These are phyloP conservation scores for Capillidium heterosporum DNA, from an alignment of 371 early-diverging fungal species.

Conservation along the genomic window DNA sequence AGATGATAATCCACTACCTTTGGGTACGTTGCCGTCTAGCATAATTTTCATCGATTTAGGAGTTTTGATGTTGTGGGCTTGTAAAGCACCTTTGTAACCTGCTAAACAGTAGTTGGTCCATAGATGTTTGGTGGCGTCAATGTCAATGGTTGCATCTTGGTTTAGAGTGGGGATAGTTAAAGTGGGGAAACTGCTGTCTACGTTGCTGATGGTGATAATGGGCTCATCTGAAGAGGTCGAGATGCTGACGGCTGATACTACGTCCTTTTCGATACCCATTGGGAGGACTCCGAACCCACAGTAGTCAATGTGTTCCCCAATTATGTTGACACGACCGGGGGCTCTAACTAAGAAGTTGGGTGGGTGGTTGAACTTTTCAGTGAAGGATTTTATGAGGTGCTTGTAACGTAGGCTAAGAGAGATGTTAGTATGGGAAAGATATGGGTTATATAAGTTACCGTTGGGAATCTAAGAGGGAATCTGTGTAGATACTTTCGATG, in stretches of 20 bases:
- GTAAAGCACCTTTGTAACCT: constrained; percentile 38
- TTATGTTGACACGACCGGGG: constrained; percentile 88
- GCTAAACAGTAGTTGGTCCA: not conserved
- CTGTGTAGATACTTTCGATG: too few relatives aligned
- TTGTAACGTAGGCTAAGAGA: constrained; percentile 20
- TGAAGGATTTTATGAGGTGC: constrained; percentile 29
- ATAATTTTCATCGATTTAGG: constrained; percentile 46
- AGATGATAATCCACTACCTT: constrained; percentile 72
- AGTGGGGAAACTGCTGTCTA: constrained; percentile 34
- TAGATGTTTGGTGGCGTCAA: constrained; percentile 22
- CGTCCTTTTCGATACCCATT: constrained; percentile 87
- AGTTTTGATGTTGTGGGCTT: constrained; percentile 24
- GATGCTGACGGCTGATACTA: constrained; percentile 49
- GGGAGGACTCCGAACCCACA: constrained; percentile 86
- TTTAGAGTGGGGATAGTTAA: constrained; percentile 36
- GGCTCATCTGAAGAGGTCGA: constrained; percentile 12
- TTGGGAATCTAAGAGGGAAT: too few relatives aligned
- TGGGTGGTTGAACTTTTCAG: constrained; percentile 28
- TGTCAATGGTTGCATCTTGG: constrained; percentile 31
- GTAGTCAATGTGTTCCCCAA: constrained; percentile 94
- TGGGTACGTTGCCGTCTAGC: constrained; percentile 64
- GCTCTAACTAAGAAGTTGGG: constrained; percentile 74
- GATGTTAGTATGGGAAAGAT: not conserved
- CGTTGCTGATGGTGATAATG: constrained; percentile 40
- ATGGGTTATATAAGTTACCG: too few relatives aligned